phyloP scores from a whole-genome alignment of 2,329 filamentous ascomycete species.

The Colletotrichum sp. region DNA sequence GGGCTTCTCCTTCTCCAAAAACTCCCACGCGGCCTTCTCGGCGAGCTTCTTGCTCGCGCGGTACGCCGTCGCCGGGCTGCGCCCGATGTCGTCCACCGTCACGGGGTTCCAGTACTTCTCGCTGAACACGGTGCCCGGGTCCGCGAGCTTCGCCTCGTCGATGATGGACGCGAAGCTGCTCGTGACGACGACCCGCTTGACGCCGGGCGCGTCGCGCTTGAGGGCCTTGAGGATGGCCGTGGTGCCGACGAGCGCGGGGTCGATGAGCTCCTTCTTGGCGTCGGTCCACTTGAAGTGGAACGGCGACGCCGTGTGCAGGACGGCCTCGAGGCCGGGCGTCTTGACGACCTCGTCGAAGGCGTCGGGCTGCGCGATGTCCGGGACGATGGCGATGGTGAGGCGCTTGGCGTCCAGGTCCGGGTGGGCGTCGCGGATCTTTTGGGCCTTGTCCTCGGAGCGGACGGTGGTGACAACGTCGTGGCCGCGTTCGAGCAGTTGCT shows the following conservation, averaged over 20 bases:
- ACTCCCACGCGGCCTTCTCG: conserved; percentile 59
- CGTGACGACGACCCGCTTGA: conserved; percentile 74
- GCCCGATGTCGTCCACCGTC: conserved; percentile 47
- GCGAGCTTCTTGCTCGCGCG: conserved; percentile 60
- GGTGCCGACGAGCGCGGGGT: conserved; percentile 63
- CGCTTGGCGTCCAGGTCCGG: conserved; percentile 44
- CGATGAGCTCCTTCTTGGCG: conserved; percentile 57
- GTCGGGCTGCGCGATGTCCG: conserved; percentile 74
- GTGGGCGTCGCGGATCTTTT: conserved; percentile 54
- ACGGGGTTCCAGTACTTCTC: conserved; percentile 61
- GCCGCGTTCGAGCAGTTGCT: conserved; percentile 55
- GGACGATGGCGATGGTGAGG: conserved; percentile 66
- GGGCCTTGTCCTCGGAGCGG: conserved; percentile 57
- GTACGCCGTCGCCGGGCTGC: conserved; percentile 49
- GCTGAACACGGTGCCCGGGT: conserved; percentile 45
- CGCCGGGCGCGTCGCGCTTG: conserved; percentile 58
- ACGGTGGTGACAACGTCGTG: conserved; percentile 62
- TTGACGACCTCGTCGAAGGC: conserved; percentile 73
- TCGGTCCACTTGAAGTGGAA: conserved; percentile 60
- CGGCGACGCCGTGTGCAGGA: conserved; percentile 66
- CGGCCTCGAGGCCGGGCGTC: conserved; percentile 55
- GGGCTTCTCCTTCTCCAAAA: conserved; percentile 46
- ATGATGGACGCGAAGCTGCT: conserved; percentile 61
- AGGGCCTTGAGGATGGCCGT: conserved; percentile 76
- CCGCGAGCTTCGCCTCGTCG: conserved; percentile 36